These are phyloP conservation scores for Kodamaea jinghongensis DNA, from an alignment of 805 yeast genomes.

Conservation along the genomic window DNA sequence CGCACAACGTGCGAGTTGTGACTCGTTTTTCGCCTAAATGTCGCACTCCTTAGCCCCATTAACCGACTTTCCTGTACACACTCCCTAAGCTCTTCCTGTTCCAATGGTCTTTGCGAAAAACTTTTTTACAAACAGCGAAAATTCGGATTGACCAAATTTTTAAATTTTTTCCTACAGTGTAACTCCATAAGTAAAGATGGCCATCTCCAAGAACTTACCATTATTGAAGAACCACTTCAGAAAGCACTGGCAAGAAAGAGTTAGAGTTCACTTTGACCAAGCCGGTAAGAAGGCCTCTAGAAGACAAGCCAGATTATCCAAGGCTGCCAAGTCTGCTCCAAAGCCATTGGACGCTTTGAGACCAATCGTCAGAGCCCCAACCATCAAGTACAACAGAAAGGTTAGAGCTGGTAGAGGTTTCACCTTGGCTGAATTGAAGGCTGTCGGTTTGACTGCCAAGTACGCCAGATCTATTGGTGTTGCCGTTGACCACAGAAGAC, in stretches of 20 bases:
- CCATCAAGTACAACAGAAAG: conserved; percentile 98
- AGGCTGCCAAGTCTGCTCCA: conserved; percentile 96
- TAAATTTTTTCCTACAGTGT: conserved; percentile 11
- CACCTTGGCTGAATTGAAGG: conserved; percentile 96
- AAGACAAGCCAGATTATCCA: conserved; percentile 89
- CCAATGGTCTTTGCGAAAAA: conserved; percentile 5
- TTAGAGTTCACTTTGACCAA: conserved; percentile 99
- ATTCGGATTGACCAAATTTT: conserved; percentile 5
- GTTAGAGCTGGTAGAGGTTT: conserved; percentile 99
- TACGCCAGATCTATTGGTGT: conserved; percentile 98
- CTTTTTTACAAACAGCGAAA: conserved; percentile 4
- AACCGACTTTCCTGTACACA: too few species aligned
- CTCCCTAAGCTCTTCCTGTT: background rate
- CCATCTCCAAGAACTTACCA: conserved; percentile 98
- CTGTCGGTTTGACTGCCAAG: conserved; percentile 86
- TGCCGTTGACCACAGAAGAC: conserved; percentile 99
- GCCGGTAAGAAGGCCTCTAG: conserved; percentile 99
- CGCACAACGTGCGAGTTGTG: conserved; percentile 7
- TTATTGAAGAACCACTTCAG: conserved; percentile 99
- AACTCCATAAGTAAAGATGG: conserved; percentile 44
- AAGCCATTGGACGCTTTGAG: conserved; percentile 94
- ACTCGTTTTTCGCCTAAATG: conserved; percentile 9
- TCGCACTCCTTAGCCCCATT: background rate
- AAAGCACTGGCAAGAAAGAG: conserved; percentile 99
- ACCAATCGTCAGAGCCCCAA: conserved; percentile 99